These are phyloP conservation scores for Corniculantispora saksenae DNA, from an alignment of 2,329 filamentous ascomycete species.

Conservation along the genomic window DNA sequence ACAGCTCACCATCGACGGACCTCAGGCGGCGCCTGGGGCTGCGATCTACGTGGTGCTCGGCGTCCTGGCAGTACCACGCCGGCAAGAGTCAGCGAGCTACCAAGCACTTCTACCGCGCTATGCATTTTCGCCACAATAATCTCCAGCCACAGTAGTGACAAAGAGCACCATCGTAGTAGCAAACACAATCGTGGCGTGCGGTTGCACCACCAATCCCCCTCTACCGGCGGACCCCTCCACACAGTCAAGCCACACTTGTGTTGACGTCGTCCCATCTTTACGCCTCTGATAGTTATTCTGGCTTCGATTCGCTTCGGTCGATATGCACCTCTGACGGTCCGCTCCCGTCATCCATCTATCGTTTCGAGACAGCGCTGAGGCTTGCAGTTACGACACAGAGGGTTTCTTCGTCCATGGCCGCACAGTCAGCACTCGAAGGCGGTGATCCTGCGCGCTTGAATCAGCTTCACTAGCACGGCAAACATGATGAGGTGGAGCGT, in stretches of 20 bases:
- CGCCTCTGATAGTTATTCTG: not conserved
- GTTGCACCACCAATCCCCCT: not conserved
- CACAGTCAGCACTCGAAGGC: not conserved
- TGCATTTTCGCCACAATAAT: not conserved
- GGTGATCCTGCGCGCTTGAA: not conserved
- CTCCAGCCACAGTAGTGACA: not conserved
- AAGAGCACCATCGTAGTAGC: not conserved
- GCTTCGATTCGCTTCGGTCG: not conserved
- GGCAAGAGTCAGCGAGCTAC: not conserved
- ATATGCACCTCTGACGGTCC: not conserved
- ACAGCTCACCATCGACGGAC: not conserved
- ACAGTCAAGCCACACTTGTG: conserved; percentile 16
- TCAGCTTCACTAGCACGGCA: not conserved
- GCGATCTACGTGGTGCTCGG: not conserved
- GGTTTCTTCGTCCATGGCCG: not conserved
- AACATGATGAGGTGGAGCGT: not conserved
- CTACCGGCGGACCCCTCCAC: not conserved
- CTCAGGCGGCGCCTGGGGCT: not conserved
- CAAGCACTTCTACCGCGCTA: not conserved
- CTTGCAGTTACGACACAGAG: not conserved
- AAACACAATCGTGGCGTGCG: not conserved
- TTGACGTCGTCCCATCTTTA: conserved; percentile 15
- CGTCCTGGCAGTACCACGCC: not conserved
- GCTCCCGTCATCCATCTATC: not conserved
- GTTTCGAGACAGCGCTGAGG: not conserved